Evolutionary conservation across 169 alveolate genomes (phyloP).

Genomic region (Plasmodium cynomolgi): DNA sequence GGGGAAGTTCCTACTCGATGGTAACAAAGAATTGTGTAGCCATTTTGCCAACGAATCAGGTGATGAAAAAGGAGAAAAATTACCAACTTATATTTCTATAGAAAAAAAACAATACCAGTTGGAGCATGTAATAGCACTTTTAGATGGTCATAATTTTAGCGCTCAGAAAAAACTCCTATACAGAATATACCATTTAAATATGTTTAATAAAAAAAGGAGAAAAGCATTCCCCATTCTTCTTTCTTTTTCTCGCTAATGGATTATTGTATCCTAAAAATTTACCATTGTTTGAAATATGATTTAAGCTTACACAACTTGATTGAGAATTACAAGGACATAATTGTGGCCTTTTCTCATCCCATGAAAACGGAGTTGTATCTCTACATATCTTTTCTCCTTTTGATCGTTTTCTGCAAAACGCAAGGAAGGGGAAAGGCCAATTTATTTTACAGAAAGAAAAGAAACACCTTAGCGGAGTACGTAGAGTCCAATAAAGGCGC

Average conservation of each 20-base stretch:
- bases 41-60: constrained; percentile 41
- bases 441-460: constrained; percentile 42
- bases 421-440: constrained; percentile 17
- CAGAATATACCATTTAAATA: constrained; percentile 61
- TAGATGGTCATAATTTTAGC: constrained; percentile 24
- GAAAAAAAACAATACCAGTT: constrained; percentile 53
- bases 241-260: constrained; percentile 70
- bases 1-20: constrained; percentile 8
- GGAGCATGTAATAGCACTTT: constrained; percentile 30
- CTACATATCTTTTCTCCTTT: constrained; percentile 65
- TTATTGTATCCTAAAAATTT: constrained; percentile 61
- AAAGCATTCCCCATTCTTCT: constrained; percentile 20
- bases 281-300: constrained; percentile 36
- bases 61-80: constrained; percentile 34
- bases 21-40: constrained; percentile 37
- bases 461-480: constrained; percentile 9
- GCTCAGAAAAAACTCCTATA: constrained; percentile 62
- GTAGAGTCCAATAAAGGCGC: constrained; percentile 13
- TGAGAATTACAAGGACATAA: constrained; percentile 37
- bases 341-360: constrained; percentile 15
- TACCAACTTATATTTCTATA: constrained; percentile 51
- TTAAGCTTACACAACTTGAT: constrained; percentile 19
- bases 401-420: constrained; percentile 27
- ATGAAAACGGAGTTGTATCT: constrained; percentile 64
- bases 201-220: constrained; percentile 6